These are phyloP conservation scores for Zygoascus tannicola DNA, from an alignment of 805 yeast species.

Conservation along the genomic window DNA sequence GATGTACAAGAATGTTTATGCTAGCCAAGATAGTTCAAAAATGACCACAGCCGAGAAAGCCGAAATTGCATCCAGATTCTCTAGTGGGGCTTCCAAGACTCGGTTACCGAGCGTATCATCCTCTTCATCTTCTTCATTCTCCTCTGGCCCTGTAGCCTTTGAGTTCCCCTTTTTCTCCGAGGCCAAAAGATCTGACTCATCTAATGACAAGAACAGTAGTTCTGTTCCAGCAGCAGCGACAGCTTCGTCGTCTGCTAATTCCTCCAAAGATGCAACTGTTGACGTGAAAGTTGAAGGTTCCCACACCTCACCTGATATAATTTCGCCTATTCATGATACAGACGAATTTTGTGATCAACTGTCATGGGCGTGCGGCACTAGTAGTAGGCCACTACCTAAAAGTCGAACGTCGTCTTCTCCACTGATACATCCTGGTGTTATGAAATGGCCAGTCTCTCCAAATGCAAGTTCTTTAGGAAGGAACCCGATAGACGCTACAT, in stretches of 20 bases:
- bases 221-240: no score
- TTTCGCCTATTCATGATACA: not conserved
- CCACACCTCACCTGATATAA: no score
- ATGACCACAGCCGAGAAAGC: not conserved
- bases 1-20: constrained; percentile 30
- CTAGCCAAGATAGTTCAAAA: not conserved
- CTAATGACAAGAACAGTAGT: no score
- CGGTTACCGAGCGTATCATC: not conserved
- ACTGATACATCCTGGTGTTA: constrained; percentile 15
- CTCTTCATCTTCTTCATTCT: not conserved
- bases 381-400: constrained; percentile 28
- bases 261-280: no score
- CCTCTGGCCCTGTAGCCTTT: constrained; percentile 32
- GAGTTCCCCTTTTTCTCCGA: constrained; percentile 46
- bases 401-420: constrained; percentile 4
- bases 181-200: constrained; percentile 1
- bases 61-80: not conserved
- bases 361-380: constrained; percentile 76
- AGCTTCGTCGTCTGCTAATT: no score
- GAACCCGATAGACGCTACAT: constrained; percentile 9
- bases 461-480: constrained; percentile 7
- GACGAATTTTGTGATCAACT: constrained; percentile 59
- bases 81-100: not conserved
- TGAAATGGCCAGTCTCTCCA: constrained; percentile 13
- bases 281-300: no score